phyloP scores from a whole-genome alignment of 169 alveolate species.

The Plasmodium cynomolgi region DNA sequence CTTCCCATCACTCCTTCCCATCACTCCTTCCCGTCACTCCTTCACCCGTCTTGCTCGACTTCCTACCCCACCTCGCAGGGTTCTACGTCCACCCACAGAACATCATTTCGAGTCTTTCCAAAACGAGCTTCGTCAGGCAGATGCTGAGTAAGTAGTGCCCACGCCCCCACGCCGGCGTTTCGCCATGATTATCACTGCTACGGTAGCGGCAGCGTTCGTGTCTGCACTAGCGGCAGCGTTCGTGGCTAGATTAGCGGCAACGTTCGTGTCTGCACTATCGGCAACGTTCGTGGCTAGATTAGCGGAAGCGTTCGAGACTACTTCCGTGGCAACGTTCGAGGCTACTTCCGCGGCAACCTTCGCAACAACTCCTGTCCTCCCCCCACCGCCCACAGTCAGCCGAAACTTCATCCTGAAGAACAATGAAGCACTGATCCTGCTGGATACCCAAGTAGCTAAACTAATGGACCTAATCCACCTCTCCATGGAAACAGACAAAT shows the following conservation, averaged over 20 bases:
- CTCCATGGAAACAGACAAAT: constrained; percentile 12
- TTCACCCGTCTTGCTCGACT: background rate
- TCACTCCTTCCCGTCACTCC: background rate
- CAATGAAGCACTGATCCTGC: background rate
- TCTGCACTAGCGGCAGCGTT: too few species aligned
- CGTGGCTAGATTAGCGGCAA: too few species aligned
- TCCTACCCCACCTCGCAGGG: constrained; percentile 5
- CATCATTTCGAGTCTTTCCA: background rate
- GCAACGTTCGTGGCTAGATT: too few species aligned
- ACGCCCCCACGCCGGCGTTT: background rate
- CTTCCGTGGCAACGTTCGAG: too few species aligned
- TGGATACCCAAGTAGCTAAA: constrained; percentile 55
- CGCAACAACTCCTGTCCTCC: background rate
- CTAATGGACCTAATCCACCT: constrained; percentile 32
- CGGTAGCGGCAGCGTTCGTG: background rate
- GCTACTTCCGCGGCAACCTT: background rate
- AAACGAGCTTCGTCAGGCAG: constrained; percentile 23
- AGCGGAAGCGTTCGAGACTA: too few species aligned
- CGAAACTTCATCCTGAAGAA: constrained; percentile 27
- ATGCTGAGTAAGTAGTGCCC: constrained; percentile 15
- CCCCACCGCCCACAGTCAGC: constrained; percentile 6
- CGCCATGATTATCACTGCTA: background rate
- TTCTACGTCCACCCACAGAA: constrained; percentile 17
- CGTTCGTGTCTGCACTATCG: too few species aligned
- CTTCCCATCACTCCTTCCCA: background rate